phyloP scores from a whole-genome alignment of 1,139 yeast genomes.

The Debaryomycetaceae sp. region DNA sequence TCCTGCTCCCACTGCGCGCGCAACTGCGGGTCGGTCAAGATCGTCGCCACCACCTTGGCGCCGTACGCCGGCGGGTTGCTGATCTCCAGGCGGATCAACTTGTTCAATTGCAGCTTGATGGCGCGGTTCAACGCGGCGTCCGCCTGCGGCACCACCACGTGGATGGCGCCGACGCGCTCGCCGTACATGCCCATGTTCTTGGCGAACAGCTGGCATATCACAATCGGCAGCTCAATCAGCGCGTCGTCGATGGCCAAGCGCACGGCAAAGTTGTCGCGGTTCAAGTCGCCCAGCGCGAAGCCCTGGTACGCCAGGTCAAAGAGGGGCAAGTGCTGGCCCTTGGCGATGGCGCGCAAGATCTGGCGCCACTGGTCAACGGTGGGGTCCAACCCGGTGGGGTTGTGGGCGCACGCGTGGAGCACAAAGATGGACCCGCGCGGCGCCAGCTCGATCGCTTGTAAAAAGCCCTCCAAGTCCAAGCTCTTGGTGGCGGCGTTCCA shows the following conservation, averaged over 20 bases:
- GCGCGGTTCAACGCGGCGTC: conserved; percentile 40
- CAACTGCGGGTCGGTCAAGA: conserved; percentile 62
- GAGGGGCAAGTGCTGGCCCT: conserved; percentile 35
- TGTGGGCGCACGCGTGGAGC: conserved; percentile 49
- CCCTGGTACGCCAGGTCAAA: conserved; percentile 50
- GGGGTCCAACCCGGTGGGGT: conserved; percentile 50
- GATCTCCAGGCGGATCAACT: conserved; percentile 75
- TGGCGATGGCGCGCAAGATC: conserved; percentile 37
- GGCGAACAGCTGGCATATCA: conserved; percentile 94
- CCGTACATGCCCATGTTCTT: conserved; percentile 98
- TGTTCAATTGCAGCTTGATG: conserved; percentile 70
- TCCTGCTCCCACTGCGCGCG: conserved; percentile 81
- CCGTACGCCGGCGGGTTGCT: conserved; percentile 97
- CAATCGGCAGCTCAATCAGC: conserved; percentile 42
- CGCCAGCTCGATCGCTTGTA: conserved; percentile 63
- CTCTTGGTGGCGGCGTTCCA: conserved; percentile 62
- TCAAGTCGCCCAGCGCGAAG: conserved; percentile 64
- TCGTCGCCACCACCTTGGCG: conserved; percentile 81
- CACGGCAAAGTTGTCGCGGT: conserved; percentile 81
- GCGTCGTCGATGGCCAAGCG: conserved; percentile 66
- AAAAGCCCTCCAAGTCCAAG: conserved; percentile 65
- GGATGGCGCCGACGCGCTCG: conserved; percentile 94
- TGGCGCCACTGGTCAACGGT: conserved; percentile 38
- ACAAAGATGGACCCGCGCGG: conserved; percentile 72
- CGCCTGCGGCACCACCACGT: conserved; percentile 51